Evolutionary conservation across 768 basidiomycete species (phyloP).

Genomic region (Collybia mongolica): DNA sequence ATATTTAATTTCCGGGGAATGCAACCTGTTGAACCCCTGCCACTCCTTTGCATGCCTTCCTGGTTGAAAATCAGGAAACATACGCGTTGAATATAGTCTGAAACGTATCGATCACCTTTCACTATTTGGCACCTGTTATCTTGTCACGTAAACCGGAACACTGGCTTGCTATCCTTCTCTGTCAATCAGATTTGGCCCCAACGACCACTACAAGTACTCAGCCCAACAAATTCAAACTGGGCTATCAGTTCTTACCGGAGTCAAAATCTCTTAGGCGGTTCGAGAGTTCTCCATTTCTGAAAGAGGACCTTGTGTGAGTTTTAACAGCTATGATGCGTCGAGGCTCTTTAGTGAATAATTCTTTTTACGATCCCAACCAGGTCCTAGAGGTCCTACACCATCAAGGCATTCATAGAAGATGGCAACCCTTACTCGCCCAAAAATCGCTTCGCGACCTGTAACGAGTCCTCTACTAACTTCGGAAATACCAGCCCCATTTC

Average conservation of each 20-base stretch:
- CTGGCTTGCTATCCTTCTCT: not conserved
- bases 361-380: not conserved
- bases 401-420: constrained; percentile 18
- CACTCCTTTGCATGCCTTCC: not conserved
- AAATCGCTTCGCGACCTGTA: constrained; percentile 18
- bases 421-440: constrained; percentile 40
- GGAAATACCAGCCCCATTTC: constrained; percentile 40
- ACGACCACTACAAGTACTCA: not conserved
- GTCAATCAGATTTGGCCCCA: not conserved
- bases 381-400: not conserved
- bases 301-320: not conserved
- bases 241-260: not conserved
- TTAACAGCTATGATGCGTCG: not conserved
- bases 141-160: not conserved
- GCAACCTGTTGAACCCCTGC: not conserved
- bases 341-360: not conserved
- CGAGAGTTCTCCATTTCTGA: no score
- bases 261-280: no score
- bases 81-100: not conserved
- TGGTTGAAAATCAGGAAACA: not conserved
- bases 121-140: not conserved
- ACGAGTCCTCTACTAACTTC: constrained; percentile 24
- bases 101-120: not conserved
- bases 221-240: not conserved
- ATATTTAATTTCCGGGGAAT: not conserved